A percentile compares a stretch with the other conserved stretches of the same genome.
Conservation (phyloP, 108 stramenopile species). For the Cyclostephanos invisitatus region DNA sequence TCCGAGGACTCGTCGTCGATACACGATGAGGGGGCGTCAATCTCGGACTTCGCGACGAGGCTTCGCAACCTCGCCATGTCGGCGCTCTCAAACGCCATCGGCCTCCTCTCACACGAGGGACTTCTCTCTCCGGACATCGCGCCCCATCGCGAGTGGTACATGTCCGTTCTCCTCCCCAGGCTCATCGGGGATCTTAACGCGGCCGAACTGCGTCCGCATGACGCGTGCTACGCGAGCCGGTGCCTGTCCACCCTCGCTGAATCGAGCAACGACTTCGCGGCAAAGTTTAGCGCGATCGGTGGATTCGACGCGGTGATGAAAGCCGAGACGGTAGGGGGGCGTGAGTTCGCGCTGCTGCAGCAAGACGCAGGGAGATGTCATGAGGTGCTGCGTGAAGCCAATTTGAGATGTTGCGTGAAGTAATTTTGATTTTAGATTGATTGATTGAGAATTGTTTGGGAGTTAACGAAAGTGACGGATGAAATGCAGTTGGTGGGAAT, state of each 20-base stretch:
- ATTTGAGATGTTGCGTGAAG: conserved; percentile 14
- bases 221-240: conserved; percentile 65
- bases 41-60: conserved; percentile 43
- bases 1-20: conserved; percentile 28
- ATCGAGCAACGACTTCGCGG: conserved; percentile 37
- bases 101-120: conserved; percentile 43
- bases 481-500: too few species aligned
- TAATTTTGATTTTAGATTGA: background rate
- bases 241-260: conserved; percentile 50
- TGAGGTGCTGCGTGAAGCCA: conserved; percentile 6
- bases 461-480: too few species aligned
- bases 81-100: conserved; percentile 60
- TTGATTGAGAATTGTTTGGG: background rate
- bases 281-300: conserved; percentile 37
- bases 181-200: conserved; percentile 55
- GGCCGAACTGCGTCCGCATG: conserved; percentile 53
- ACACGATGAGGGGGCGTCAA: conserved; percentile 37
- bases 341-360: conserved; percentile 61
- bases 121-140: conserved; percentile 42
- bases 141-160: conserved; percentile 56
- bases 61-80: conserved; percentile 56
- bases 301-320: conserved; percentile 45
- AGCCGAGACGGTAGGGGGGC: conserved; percentile 52
- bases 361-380: conserved; percentile 51
- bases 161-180: conserved; percentile 54